phyloP scores from a whole-genome alignment of 441 rosid species.

The Biscutella auriculata region DNA sequence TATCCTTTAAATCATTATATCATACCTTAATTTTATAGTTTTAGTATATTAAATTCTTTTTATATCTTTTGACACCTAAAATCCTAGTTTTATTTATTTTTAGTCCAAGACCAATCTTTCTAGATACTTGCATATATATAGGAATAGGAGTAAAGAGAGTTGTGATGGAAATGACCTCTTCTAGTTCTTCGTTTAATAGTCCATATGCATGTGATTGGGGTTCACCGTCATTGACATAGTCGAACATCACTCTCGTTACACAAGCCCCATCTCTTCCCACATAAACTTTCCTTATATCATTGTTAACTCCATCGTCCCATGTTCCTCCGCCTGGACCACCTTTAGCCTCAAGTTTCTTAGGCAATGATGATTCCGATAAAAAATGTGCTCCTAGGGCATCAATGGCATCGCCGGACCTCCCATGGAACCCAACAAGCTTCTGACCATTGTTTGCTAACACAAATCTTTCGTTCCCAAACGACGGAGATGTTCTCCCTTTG shows the following conservation, averaged over 20 bases:
- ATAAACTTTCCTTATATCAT: constrained; percentile 1
- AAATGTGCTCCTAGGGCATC: constrained; percentile 8
- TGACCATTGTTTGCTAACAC: neutral
- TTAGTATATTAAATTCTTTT: no score
- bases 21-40: no score
- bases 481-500: neutral
- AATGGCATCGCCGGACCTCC: neutral
- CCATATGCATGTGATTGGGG: neutral
- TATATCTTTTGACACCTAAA: no score
- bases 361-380: neutral
- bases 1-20: no score
- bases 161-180: neutral
- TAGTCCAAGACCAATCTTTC: no score
- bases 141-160: no score
- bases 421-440: constrained; percentile 7
- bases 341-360: neutral
- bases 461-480: neutral
- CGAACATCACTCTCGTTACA: neutral
- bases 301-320: constrained; percentile 2
- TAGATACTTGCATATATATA: no score
- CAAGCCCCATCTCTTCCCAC: neutral
- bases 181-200: neutral
- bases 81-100: no score
- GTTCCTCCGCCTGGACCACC: constrained; percentile 4
- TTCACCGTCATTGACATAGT: neutral